These are phyloP conservation scores for Plasmopara muralis DNA, from an alignment of 352 stramenopile genomes.

Conservation along the genomic window DNA sequence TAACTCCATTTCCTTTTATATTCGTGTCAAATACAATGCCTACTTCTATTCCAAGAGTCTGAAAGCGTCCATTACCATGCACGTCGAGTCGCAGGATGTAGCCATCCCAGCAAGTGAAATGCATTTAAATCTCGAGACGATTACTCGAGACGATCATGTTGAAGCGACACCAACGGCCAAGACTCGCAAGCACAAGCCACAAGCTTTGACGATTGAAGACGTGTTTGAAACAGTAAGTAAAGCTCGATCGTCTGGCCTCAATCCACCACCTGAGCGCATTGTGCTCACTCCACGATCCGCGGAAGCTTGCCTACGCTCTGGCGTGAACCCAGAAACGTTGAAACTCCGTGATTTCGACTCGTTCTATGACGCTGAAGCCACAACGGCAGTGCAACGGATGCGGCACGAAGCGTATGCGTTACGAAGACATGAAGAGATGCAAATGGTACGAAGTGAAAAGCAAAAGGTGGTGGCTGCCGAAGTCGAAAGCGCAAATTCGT, in stretches of 20 bases:
- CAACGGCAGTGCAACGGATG: constrained; percentile 85
- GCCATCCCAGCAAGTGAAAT: constrained; percentile 5
- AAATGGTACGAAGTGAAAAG: constrained; percentile 71
- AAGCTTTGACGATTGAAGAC: constrained; percentile 69
- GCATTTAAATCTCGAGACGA: constrained; percentile 25
- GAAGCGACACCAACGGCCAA: constrained; percentile 35
- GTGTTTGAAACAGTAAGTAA: constrained; percentile 73
- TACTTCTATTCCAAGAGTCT: too few relatives aligned
- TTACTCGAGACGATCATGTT: constrained; percentile 6
- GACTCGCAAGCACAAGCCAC: constrained; percentile 47
- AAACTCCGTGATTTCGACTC: constrained; percentile 89
- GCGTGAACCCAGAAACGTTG: constrained; percentile 89
- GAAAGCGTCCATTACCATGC: background rate
- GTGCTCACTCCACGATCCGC: constrained; percentile 85
- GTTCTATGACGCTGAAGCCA: constrained; percentile 81
- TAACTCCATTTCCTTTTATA: background rate
- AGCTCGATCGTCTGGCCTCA: constrained; percentile 57
- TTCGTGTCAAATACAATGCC: too few relatives aligned
- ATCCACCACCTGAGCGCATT: constrained; percentile 63
- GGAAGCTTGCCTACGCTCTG: constrained; percentile 85
- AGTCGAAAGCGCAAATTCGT: constrained; percentile 17
- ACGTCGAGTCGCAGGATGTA: background rate
- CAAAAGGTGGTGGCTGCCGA: constrained; percentile 53
- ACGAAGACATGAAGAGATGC: constrained; percentile 88
- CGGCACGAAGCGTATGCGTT: constrained; percentile 90